These are phyloP conservation scores for Sisymbrium irio DNA, from an alignment of 345 rosid species.

Conservation along the genomic window DNA sequence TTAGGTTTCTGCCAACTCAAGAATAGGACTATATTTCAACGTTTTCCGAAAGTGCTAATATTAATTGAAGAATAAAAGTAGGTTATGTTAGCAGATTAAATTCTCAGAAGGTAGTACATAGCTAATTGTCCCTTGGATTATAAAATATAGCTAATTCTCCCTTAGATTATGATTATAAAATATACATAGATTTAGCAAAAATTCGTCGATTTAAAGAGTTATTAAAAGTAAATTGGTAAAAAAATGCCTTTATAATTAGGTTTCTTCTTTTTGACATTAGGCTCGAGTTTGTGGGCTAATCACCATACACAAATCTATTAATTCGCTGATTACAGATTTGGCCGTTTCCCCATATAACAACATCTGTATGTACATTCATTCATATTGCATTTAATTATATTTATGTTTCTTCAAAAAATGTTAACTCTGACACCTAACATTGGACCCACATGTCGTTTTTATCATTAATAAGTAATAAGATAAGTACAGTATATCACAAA, in stretches of 20 bases:
- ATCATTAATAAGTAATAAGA: not conserved
- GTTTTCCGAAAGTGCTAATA: not conserved
- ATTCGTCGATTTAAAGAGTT: not conserved
- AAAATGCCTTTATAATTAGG: constrained; percentile 11
- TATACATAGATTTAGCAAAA: not conserved
- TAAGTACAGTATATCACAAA: not conserved
- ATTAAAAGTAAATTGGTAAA: not conserved
- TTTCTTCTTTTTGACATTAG: constrained; percentile 33
- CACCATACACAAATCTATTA: constrained; percentile 22
- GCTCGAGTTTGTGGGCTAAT: constrained; percentile 27
- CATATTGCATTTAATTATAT: constrained; percentile 13
- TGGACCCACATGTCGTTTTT: constrained; percentile 27
- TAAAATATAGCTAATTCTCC: not conserved
- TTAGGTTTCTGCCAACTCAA: not conserved
- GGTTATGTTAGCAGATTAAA: not conserved
- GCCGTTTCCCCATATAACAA: constrained; percentile 17
- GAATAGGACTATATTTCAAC: not conserved
- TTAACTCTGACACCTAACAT: constrained; percentile 24
- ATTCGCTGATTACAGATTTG: constrained; percentile 20
- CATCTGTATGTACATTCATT: constrained; percentile 23
- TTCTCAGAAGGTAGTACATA: not conserved
- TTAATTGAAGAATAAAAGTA: not conserved
- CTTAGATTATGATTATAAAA: not conserved
- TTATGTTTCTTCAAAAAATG: not conserved
- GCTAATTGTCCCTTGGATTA: not conserved